Conservation (phyloP, 2,329 filamentous ascomycete species). For the Trichoderma simmonsii region DNA sequence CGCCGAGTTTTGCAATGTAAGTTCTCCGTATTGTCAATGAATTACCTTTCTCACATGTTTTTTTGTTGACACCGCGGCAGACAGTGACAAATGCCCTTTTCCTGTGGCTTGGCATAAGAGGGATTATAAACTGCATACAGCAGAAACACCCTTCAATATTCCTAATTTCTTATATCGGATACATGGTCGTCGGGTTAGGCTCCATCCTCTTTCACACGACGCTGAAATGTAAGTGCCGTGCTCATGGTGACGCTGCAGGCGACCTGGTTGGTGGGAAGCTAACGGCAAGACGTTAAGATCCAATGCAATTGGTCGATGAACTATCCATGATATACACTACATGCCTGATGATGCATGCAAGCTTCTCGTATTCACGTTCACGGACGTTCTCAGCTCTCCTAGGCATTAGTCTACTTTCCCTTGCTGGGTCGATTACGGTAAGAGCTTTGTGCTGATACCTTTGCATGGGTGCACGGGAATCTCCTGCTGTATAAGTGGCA, state of each 20-base stretch:
- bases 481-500: too few relatives aligned
- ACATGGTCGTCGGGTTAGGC: constrained; percentile 52
- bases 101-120: constrained; percentile 71
- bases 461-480: neutral
- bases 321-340: constrained; percentile 60
- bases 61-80: constrained; percentile 36
- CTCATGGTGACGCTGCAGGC: neutral
- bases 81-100: constrained; percentile 81
- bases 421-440: constrained; percentile 69
- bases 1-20: constrained; percentile 69
- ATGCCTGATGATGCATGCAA: constrained; percentile 59
- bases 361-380: constrained; percentile 67
- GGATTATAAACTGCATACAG: constrained; percentile 68
- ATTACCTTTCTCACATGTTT: neutral
- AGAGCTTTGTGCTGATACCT: constrained; percentile 34
- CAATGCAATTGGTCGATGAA: constrained; percentile 60
- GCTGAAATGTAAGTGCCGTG: constrained; percentile 48
- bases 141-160: constrained; percentile 76
- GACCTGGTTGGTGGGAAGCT: neutral
- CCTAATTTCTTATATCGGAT: constrained; percentile 57
- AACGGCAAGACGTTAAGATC: constrained; percentile 38
- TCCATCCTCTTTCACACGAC: constrained; percentile 57
- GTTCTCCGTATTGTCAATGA: constrained; percentile 12
- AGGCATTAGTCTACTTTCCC: constrained; percentile 52
- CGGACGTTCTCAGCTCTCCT: constrained; percentile 49